A percentile compares a stretch with the other conserved stretches of the same genome.
Evolutionary conservation across 2,329 filamentous ascomycete species (phyloP).

Genomic region (Beauveria sp.): DNA sequence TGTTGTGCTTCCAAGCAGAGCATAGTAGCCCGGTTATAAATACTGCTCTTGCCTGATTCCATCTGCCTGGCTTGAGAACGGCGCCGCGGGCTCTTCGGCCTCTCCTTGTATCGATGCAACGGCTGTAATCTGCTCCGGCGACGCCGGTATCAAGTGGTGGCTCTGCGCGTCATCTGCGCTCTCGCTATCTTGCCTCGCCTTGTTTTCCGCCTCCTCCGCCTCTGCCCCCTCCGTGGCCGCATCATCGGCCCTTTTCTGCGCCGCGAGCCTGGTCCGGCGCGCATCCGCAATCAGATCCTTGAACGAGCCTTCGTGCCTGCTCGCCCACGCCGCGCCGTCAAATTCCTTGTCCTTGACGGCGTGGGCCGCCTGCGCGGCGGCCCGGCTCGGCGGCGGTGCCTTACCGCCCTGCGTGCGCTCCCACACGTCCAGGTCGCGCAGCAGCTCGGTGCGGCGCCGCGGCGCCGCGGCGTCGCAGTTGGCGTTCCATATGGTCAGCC

Average conservation of each 20-base stretch:
- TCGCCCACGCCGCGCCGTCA: conserved; percentile 68
- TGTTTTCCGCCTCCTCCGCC: neutral
- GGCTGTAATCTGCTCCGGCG: neutral
- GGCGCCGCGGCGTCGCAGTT: conserved; percentile 82
- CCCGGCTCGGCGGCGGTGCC: conserved; percentile 32
- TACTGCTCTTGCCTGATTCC: neutral
- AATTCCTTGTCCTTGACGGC: conserved; percentile 83
- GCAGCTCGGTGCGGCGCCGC: conserved; percentile 60
- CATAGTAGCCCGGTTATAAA: neutral
- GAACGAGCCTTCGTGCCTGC: conserved; percentile 67
- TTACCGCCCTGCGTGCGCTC: conserved; percentile 71
- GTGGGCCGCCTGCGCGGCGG: conserved; percentile 29
- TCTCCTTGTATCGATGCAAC: neutral
- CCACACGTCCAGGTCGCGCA: conserved; percentile 78
- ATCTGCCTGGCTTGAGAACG: neutral
- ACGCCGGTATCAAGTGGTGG: neutral
- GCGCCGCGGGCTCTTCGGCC: neutral
- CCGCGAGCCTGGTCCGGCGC: conserved; percentile 43
- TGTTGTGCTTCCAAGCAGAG: neutral
- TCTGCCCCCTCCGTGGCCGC: conserved; percentile 13
- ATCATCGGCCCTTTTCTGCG: conserved; percentile 24
- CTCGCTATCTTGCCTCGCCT: neutral
- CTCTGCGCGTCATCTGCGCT: neutral
- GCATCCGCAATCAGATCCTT: conserved; percentile 73
- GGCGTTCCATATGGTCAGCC: conserved; percentile 93